phyloP scores from a whole-genome alignment of 2,329 filamentous ascomycete genomes.

The Aureobasidium subglaciale region DNA sequence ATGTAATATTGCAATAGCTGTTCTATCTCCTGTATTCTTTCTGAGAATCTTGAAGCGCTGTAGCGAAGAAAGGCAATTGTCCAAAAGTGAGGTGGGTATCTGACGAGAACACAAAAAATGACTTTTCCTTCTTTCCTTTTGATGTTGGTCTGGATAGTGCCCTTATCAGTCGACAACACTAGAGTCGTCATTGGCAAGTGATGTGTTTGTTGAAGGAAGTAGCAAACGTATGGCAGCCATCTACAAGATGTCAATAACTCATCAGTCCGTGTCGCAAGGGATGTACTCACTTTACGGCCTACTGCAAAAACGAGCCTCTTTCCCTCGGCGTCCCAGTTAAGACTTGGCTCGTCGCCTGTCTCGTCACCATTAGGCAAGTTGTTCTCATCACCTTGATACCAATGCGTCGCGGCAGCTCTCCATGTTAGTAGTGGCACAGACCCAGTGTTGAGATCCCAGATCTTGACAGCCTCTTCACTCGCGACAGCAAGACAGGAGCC shows the following conservation, averaged over 20 bases:
- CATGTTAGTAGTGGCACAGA: constrained; percentile 22
- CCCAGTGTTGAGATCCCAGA: constrained; percentile 33
- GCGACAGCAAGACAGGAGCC: constrained; percentile 38
- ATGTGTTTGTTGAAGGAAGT: background rate
- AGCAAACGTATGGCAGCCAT: constrained; percentile 15
- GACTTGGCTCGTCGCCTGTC: constrained; percentile 25
- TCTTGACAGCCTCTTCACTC: constrained; percentile 36
- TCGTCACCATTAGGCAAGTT: constrained; percentile 16
- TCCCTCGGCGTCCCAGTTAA: constrained; percentile 49
- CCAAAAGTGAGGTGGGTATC: background rate
- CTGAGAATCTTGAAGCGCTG: background rate
- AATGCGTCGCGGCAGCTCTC: constrained; percentile 21
- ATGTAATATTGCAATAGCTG: background rate
- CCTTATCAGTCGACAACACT: background rate
- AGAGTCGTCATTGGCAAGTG: background rate
- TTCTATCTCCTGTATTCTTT: background rate
- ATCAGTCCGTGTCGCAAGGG: background rate
- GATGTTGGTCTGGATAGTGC: background rate
- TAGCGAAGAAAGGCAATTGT: background rate
- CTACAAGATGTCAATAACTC: background rate
- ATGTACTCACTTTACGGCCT: constrained; percentile 21
- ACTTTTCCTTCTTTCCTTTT: background rate
- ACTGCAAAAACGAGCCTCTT: constrained; percentile 46
- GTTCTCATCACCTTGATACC: constrained; percentile 19
- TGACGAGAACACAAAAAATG: background rate